These are phyloP conservation scores for Papiliotrema laurentii DNA, from an alignment of 1,284 basidiomycete genomes.

Conservation along the genomic window DNA sequence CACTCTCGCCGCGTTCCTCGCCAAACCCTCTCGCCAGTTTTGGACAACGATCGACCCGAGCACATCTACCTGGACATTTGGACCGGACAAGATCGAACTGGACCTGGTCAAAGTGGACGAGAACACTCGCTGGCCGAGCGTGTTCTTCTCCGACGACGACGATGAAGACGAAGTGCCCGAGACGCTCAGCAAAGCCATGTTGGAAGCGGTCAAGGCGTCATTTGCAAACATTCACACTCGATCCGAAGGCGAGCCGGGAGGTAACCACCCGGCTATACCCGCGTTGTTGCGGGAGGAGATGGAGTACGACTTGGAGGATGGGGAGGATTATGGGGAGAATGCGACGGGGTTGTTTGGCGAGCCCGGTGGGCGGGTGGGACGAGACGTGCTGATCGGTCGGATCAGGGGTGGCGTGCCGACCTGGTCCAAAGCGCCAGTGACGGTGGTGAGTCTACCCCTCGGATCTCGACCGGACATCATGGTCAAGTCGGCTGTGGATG, in stretches of 20 bases:
- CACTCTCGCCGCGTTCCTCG: conserved; percentile 57
- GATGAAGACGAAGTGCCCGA: conserved; percentile 69
- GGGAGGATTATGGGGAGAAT: conserved; percentile 52
- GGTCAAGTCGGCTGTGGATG: conserved; percentile 77
- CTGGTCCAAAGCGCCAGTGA: conserved; percentile 29
- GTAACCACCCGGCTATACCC: conserved; percentile 34
- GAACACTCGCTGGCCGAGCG: conserved; percentile 75
- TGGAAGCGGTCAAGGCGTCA: conserved; percentile 68
- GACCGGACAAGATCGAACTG: conserved; percentile 64
- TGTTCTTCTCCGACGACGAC: conserved; percentile 55
- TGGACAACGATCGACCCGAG: conserved; percentile 71
- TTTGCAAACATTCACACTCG: conserved; percentile 30
- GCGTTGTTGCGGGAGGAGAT: conserved; percentile 47
- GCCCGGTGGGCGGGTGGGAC: conserved; percentile 25
- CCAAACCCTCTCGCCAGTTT: conserved; percentile 55
- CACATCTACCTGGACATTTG: conserved; percentile 83
- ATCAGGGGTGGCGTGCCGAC: conserved; percentile 17
- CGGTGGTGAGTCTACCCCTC: conserved; percentile 25
- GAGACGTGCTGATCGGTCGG: conserved; percentile 30
- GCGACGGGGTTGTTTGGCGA: conserved; percentile 53
- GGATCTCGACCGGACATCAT: conserved; percentile 52
- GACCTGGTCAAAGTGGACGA: conserved; percentile 77
- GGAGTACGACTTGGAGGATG: conserved; percentile 45
- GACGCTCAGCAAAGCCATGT: conserved; percentile 77
- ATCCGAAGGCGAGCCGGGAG: conserved; percentile 21